phyloP scores from a whole-genome alignment of 257 asterid genomes.

The Plectranthus barbatus region DNA sequence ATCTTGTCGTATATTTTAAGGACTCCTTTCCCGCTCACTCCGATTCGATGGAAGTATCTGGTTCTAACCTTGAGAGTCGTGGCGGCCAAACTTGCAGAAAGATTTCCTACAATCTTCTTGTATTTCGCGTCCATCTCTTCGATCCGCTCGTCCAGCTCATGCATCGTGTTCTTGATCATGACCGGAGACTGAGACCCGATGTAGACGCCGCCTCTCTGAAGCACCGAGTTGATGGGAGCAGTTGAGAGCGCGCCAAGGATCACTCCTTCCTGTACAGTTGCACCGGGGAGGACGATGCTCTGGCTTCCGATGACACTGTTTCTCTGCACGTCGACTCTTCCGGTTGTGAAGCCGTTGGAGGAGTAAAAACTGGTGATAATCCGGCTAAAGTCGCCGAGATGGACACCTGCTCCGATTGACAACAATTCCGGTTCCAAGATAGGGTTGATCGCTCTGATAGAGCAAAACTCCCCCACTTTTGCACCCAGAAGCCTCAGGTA shows the following conservation, averaged over 20 bases:
- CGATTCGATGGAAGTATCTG: constrained; percentile 70
- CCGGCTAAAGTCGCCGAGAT: constrained; percentile 80
- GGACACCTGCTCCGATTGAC: constrained; percentile 61
- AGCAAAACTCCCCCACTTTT: constrained; percentile 62
- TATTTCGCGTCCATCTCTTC: constrained; percentile 74
- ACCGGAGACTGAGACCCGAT: constrained; percentile 64
- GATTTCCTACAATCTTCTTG: constrained; percentile 71
- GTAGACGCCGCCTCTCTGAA: constrained; percentile 64
- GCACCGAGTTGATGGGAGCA: constrained; percentile 58
- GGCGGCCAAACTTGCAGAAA: constrained; percentile 70
- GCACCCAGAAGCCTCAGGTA: constrained; percentile 68
- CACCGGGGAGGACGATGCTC: constrained; percentile 67
- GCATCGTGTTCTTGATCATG: constrained; percentile 69
- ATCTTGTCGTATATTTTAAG: constrained; percentile 44
- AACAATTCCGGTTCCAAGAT: constrained; percentile 47
- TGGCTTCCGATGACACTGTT: constrained; percentile 80
- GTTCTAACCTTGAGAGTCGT: constrained; percentile 67
- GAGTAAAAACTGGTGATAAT: constrained; percentile 59
- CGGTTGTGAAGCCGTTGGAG: constrained; percentile 34
- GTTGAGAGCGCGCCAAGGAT: constrained; percentile 81
- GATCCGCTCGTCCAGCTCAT: constrained; percentile 70
- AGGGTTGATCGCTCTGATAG: constrained; percentile 75
- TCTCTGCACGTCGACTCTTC: constrained; percentile 46
- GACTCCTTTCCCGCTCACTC: constrained; percentile 60
- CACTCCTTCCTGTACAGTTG: constrained; percentile 49